Evolutionary conservation across 1,284 basidiomycete genomes (phyloP).

Genomic region (Ganoderma meredithae): DNA sequence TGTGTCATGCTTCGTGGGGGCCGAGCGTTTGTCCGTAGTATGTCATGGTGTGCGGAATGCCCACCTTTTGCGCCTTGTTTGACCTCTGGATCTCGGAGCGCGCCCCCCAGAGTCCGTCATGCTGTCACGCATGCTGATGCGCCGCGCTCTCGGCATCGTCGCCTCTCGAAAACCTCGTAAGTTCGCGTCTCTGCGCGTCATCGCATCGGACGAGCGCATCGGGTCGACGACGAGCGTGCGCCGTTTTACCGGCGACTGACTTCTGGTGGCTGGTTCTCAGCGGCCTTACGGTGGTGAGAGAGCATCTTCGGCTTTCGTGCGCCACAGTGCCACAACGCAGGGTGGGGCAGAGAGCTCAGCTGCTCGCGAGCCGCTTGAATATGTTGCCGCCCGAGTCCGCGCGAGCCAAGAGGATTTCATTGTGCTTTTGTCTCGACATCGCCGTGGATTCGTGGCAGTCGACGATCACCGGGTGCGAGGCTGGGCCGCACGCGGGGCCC

Average conservation of each 20-base stretch:
- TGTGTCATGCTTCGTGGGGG: background rate
- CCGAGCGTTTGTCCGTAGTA: constrained; percentile 1
- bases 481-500: background rate
- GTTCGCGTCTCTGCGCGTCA: background rate
- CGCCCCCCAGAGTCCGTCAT: background rate
- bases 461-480: background rate
- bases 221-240: background rate
- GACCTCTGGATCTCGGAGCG: background rate
- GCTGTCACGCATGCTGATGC: constrained; percentile 6
- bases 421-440: background rate
- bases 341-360: background rate
- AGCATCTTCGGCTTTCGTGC: background rate
- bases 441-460: background rate
- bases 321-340: background rate
- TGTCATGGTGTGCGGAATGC: background rate
- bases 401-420: background rate
- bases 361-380: constrained; percentile 1
- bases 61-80: background rate
- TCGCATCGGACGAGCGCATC: background rate
- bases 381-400: background rate
- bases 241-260: background rate
- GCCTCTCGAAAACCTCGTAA: background rate
- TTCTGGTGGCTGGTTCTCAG: background rate
- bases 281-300: background rate
- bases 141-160: background rate